Evolutionary conservation across 495 filamentous ascomycete genomes (phyloP), one percentile per base, ranked within the genome.

Genomic region (Jackrogersella multiformis): DNA sequence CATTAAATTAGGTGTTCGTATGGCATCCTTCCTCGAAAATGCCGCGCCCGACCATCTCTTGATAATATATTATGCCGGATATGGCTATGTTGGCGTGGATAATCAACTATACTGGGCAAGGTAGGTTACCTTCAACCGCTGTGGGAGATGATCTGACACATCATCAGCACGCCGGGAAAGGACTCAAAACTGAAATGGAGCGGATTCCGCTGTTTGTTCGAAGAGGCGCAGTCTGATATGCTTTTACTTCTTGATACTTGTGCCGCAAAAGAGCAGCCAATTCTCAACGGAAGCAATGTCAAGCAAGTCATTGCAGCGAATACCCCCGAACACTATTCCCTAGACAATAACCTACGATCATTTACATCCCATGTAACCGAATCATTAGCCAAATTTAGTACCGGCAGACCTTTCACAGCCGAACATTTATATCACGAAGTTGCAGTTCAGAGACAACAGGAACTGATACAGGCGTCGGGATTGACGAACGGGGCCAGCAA

Each of bases 271-370:
- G 82, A 86, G 55, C 76, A 79, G 20, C 70, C 78, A 4, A 67
- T 71, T 52, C 64, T 76, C 7, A 79, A 81, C 4, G 78, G 78
- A 21, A 78, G 79, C 65, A 84, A 82, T 39, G 72, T 76, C 26
- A 87, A 87, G 69, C 84, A 85, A 68, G 79, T 78, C n/a, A 85
- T 87, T 55, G 82, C 84, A 5, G 81, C 83, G 6, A 83, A 78
- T 39, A 79, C 75, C 5, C 81, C 79, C 1, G 84, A 86, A 12
- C 79, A 86, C 60, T 75, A 67, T 61, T 58, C 73, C 15, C 66
- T 76, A 6, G 82, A 84, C 20, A 55, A 76, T 18, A 78, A 76
- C n/a, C 39, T 74, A n/a, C 75, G 78, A 45, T 85, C 84, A 1
- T 85, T 87, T 58, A 86, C 83, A 0, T 81, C 76, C 38, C 77